A percentile compares a stretch with the other conserved stretches of the same genome.
Conservation (phyloP, 257 asterid genomes). For the Solanum acaule region DNA sequence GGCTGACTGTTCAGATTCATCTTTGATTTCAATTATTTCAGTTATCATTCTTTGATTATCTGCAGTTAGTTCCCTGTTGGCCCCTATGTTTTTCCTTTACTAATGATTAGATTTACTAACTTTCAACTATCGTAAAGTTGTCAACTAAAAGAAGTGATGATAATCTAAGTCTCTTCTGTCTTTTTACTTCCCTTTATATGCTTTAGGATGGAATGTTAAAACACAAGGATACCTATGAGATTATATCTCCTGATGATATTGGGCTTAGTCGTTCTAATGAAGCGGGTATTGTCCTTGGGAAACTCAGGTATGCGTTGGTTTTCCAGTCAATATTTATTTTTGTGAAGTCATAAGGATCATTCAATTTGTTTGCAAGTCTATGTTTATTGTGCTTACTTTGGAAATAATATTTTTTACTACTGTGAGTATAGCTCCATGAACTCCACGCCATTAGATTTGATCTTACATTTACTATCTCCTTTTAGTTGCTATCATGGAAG, state of each 20-base stretch:
- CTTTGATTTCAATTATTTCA: not conserved
- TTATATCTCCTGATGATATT: slow-evolving; percentile 88
- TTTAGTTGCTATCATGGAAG: not conserved
- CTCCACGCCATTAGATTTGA: not conserved
- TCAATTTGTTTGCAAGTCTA: not conserved
- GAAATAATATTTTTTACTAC: not conserved
- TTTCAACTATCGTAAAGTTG: not conserved
- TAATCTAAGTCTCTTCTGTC: not conserved
- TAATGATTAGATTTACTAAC: not conserved
- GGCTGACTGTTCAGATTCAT: not conserved
- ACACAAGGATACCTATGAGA: slow-evolving; percentile 84
- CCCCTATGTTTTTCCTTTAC: not conserved
- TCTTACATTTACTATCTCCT: not conserved
- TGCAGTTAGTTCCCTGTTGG: not conserved
- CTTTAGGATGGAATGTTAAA: slow-evolving; percentile 93
- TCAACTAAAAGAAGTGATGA: not conserved
- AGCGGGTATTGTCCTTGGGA: slow-evolving; percentile 94
- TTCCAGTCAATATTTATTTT: not conserved
- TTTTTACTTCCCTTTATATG: not conserved
- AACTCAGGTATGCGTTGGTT: slow-evolving; percentile 63
- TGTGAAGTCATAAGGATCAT: not conserved
- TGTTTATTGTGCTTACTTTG: not conserved
- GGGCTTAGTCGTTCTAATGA: slow-evolving; percentile 81
- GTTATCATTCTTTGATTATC: not conserved
- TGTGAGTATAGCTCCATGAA: not conserved